Evolutionary conservation across 2,329 filamentous ascomycete genomes (phyloP).

Genomic region (Capronia americana): DNA sequence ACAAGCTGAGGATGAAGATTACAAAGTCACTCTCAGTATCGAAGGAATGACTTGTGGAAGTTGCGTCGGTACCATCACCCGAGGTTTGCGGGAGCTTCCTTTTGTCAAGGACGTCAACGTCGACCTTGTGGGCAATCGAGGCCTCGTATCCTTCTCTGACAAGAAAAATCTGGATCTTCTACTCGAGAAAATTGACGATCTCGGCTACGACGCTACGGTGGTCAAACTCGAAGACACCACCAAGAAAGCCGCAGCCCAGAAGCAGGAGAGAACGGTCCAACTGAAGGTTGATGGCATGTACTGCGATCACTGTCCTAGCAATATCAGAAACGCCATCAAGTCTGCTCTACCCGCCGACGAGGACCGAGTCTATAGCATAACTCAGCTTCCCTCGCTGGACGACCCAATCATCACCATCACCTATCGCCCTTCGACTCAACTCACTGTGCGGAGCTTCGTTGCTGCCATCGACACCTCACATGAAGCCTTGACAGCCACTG

Average conservation of each 20-base stretch:
- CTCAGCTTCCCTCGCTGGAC: slow-evolving; percentile 62
- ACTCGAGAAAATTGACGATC: slow-evolving; percentile 59
- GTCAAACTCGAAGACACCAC: slow-evolving; percentile 54
- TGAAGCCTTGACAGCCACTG: slow-evolving; percentile 67
- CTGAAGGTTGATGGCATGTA: slow-evolving; percentile 75
- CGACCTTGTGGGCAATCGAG: slow-evolving; percentile 59
- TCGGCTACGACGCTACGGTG: slow-evolving; percentile 71
- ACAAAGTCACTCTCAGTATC: slow-evolving; percentile 57
- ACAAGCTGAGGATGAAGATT: slow-evolving; percentile 36
- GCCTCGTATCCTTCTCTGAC: slow-evolving; percentile 56
- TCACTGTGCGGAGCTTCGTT: slow-evolving; percentile 79
- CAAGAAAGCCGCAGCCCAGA: slow-evolving; percentile 40
- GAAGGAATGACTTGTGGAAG: slow-evolving; percentile 65
- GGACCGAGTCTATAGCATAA: slow-evolving; percentile 54
- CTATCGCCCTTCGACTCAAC: slow-evolving; percentile 72
- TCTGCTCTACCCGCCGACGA: slow-evolving; percentile 37
- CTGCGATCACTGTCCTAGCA: slow-evolving; percentile 72
- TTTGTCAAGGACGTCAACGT: slow-evolving; percentile 58
- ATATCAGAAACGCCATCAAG: slow-evolving; percentile 45
- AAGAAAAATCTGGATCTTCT: slow-evolving; percentile 54
- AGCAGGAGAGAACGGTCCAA: slow-evolving; percentile 60
- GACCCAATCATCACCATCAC: slow-evolving; percentile 72
- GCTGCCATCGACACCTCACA: slow-evolving; percentile 70
- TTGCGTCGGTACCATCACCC: slow-evolving; percentile 58
- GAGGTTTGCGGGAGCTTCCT: slow-evolving; percentile 52